Evolutionary conservation across 2,329 filamentous ascomycete species (phyloP).

Genomic region (Drechmeria coniospora): DNA sequence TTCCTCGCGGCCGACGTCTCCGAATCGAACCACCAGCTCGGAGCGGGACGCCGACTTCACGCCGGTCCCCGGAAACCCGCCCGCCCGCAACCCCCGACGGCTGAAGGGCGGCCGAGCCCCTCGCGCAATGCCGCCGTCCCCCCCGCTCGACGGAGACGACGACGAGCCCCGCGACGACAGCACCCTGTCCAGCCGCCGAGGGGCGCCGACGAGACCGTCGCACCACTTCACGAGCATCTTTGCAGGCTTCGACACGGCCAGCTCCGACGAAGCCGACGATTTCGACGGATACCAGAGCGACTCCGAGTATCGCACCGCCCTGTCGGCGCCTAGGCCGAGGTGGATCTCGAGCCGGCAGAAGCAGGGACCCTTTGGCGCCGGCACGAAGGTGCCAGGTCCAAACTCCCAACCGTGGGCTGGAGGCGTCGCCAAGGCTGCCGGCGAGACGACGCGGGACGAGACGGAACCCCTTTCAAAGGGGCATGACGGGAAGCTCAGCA

Average conservation of each 20-base stretch:
- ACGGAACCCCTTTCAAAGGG: slow-evolving; percentile 7
- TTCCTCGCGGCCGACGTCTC: slow-evolving; percentile 42
- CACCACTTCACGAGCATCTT: slow-evolving; percentile 74
- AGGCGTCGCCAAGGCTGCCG: too few relatives aligned
- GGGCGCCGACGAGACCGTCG: slow-evolving; percentile 47
- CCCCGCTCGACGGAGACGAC: slow-evolving; percentile 24
- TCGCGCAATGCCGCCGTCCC: slow-evolving; percentile 35
- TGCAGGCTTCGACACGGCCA: slow-evolving; percentile 63
- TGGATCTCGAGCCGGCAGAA: slow-evolving; percentile 22
- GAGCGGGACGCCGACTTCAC: slow-evolving; percentile 28
- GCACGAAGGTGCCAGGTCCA: too few relatives aligned
- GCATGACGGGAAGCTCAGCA: slow-evolving; percentile 15
- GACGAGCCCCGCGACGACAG: slow-evolving; percentile 47
- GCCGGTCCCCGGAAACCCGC: slow-evolving; percentile 35
- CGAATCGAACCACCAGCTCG: slow-evolving; percentile 19
- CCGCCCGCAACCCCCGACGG: slow-evolving; percentile 45
- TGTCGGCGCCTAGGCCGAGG: slow-evolving; percentile 46
- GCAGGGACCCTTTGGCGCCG: slow-evolving; percentile 23
- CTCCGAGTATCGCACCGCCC: slow-evolving; percentile 49
- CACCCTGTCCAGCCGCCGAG: slow-evolving; percentile 43
- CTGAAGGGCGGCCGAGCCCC: slow-evolving; percentile 30
- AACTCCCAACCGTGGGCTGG: too few relatives aligned
- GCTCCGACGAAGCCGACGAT: slow-evolving; percentile 50
- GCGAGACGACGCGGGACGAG: too few relatives aligned
- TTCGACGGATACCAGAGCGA: slow-evolving; percentile 50